Conservation (phyloP, 2,329 filamentous ascomycete species). For the Calonectria pseudoreteaudii region DNA sequence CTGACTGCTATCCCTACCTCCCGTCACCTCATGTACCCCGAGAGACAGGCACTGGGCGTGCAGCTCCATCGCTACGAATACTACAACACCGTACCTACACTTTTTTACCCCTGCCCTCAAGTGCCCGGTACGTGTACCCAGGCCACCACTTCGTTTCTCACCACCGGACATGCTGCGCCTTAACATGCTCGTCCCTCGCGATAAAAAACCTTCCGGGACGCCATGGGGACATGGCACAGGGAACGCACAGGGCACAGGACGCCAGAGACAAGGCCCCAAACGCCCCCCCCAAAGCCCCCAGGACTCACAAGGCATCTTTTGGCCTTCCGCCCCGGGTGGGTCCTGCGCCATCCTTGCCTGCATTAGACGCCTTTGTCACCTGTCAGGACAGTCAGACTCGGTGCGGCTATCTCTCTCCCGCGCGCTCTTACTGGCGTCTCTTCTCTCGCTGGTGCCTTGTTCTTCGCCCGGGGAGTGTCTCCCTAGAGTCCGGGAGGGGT, state of each 20-base stretch:
- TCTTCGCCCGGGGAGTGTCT: conserved; percentile 34
- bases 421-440: conserved; percentile 43
- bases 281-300: conserved; percentile 35
- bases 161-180: conserved; percentile 43
- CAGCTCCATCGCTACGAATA: neutral
- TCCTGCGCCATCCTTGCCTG: conserved; percentile 44
- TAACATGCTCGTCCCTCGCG: conserved; percentile 37
- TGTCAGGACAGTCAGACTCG: conserved; percentile 47
- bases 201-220: conserved; percentile 34
- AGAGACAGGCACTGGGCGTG: neutral
- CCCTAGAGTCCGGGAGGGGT: conserved; percentile 16
- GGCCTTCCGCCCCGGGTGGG: conserved; percentile 34
- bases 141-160: conserved; percentile 29
- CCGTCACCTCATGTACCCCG: conserved; percentile 11
- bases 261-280: conserved; percentile 35
- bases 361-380: conserved; percentile 47
- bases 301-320: conserved; percentile 46
- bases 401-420: conserved; percentile 43
- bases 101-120: conserved; percentile 28
- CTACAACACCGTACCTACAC: conserved; percentile 8
- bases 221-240: conserved; percentile 29
- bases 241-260: conserved; percentile 33
- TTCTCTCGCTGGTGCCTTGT: conserved; percentile 47
- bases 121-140: conserved; percentile 31
- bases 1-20: conserved; percentile 14